phyloP scores from a whole-genome alignment of 2,329 filamentous ascomycete genomes.

The Coniochaeta sp. region DNA sequence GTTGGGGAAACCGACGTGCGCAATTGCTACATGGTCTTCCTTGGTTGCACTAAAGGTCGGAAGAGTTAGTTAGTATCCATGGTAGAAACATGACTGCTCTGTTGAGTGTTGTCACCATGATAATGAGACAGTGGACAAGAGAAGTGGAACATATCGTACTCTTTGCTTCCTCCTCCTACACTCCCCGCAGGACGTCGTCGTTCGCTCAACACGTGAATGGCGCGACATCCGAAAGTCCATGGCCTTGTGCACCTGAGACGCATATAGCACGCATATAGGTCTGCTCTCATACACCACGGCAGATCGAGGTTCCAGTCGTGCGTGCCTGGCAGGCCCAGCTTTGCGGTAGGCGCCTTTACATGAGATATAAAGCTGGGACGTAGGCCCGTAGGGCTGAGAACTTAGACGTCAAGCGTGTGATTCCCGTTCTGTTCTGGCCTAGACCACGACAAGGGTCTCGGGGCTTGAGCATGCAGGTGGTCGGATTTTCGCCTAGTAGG shows the following conservation, averaged over 20 bases:
- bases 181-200: slow-evolving; percentile 40
- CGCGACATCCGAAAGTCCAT: slow-evolving; percentile 20
- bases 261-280: background rate
- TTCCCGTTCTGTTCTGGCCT: slow-evolving; percentile 5
- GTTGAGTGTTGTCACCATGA: background rate
- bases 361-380: slow-evolving; percentile 1
- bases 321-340: slow-evolving; percentile 5
- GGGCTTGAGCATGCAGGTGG: slow-evolving; percentile 13
- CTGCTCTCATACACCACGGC: background rate
- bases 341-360: slow-evolving; percentile 5
- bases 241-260: slow-evolving; percentile 23
- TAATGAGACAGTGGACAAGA: background rate
- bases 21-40: slow-evolving; percentile 48
- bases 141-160: slow-evolving; percentile 22
- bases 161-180: slow-evolving; percentile 46
- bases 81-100: background rate
- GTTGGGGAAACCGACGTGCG: slow-evolving; percentile 42
- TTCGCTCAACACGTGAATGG: slow-evolving; percentile 23
- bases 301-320: slow-evolving; percentile 8
- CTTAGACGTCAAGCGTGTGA: slow-evolving; percentile 10
- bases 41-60: slow-evolving; percentile 39
- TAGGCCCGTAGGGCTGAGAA: slow-evolving; percentile 19
- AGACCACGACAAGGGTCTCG: slow-evolving; percentile 7
- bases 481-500: slow-evolving; percentile 15
- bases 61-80: background rate